These are phyloP conservation scores for Arachis hypogaea DNA, from an alignment of 306 rosid genomes.

Conservation along the genomic window DNA sequence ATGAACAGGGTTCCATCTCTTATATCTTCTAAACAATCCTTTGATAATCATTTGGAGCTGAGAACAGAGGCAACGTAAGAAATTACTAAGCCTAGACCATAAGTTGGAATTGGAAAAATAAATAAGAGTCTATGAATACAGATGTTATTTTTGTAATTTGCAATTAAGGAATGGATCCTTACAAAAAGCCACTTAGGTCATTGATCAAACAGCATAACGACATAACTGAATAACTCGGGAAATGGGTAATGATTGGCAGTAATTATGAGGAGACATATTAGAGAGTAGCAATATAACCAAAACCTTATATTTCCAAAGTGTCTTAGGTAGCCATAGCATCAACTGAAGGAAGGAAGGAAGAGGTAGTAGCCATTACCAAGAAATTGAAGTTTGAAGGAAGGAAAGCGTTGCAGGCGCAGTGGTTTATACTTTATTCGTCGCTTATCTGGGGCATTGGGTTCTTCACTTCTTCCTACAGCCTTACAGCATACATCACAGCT, in stretches of 20 bases:
- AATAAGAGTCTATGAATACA: not conserved
- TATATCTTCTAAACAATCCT: conserved; percentile 66
- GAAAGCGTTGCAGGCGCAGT: not conserved
- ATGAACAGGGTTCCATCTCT: conserved; percentile 93
- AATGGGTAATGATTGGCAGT: conserved; percentile 3
- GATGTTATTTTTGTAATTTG: not conserved
- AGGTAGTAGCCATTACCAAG: conserved; percentile 3
- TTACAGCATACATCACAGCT: not conserved
- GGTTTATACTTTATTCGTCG: not conserved
- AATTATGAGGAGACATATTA: not conserved
- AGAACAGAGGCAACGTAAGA: conserved; percentile 20
- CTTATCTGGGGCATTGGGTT: not conserved
- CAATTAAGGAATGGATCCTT: not conserved
- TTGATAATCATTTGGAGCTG: conserved; percentile 81
- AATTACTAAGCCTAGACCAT: not conserved
- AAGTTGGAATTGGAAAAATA: not conserved
- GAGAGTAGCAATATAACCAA: not conserved
- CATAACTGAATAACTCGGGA: not conserved
- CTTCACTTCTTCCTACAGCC: not conserved
- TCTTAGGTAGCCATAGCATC: not conserved
- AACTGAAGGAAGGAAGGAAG: not conserved
- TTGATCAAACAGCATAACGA: not conserved
- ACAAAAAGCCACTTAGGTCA: not conserved
- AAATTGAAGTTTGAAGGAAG: conserved; percentile 11
- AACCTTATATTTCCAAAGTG: not conserved